phyloP scores from a whole-genome alignment of 169 alveolate species.

The Eimeria maxima region DNA sequence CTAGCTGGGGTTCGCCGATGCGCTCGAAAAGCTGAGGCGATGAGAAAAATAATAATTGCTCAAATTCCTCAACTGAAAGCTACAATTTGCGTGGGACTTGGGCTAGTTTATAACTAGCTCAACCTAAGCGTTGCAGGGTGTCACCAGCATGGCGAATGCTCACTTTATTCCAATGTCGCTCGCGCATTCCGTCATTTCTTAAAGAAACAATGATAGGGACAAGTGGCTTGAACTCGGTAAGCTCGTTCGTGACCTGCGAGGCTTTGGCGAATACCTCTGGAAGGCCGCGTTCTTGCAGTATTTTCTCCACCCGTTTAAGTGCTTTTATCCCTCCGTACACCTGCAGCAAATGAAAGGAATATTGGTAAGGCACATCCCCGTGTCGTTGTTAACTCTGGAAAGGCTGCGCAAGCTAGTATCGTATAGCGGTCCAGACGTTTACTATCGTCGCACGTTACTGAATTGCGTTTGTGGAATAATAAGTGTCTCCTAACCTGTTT shows the following conservation, averaged over 20 bases:
- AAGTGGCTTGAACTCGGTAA: constrained; percentile 93
- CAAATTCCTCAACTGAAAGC: background rate
- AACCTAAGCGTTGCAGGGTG: background rate
- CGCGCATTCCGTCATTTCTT: constrained; percentile 96
- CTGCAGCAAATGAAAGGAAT: background rate
- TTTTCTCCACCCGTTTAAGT: constrained; percentile 63
- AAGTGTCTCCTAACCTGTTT: constrained; percentile 34
- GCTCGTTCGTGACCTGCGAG: constrained; percentile 89
- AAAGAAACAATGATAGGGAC: constrained; percentile 95
- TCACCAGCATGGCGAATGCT: background rate
- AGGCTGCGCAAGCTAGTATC: background rate
- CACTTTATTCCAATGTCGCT: constrained; percentile 95
- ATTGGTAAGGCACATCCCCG: background rate
- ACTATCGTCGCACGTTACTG: background rate
- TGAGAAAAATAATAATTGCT: background rate
- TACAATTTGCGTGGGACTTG: background rate
- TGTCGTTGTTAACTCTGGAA: background rate
- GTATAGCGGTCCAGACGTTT: too few relatives aligned
- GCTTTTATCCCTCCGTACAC: constrained; percentile 54
- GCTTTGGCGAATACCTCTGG: constrained; percentile 86
- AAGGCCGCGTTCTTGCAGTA: constrained; percentile 82
- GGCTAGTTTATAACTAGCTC: background rate
- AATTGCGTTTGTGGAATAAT: background rate
- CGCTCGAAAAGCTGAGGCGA: constrained; percentile 62
- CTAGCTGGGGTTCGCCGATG: constrained; percentile 72